phyloP scores from a whole-genome alignment of 2,329 filamentous ascomycete genomes.

The Colletotrichum higginsianum region DNA sequence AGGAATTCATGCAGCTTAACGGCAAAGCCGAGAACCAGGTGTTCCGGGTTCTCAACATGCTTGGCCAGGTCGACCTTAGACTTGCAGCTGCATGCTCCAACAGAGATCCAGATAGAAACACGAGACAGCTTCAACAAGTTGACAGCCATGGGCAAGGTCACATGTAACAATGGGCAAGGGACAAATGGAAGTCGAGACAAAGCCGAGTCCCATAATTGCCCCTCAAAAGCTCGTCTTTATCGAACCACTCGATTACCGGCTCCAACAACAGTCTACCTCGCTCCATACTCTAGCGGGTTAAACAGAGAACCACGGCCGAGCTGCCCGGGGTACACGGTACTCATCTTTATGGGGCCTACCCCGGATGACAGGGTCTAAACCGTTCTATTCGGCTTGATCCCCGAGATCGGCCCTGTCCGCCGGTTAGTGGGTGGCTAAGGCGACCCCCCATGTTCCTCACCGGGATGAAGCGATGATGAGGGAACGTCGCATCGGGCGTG shows the following conservation, averaged over 20 bases:
- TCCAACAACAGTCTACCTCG: not conserved
- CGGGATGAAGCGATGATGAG: not conserved
- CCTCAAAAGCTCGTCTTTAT: not conserved
- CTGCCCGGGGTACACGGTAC: too few species aligned
- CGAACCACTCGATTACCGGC: not conserved
- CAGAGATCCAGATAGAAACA: not conserved
- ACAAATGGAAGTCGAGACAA: not conserved
- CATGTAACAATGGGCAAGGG: too few species aligned
- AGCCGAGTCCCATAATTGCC: not conserved
- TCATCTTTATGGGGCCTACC: not conserved
- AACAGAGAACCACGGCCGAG: not conserved
- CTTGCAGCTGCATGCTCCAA: not conserved
- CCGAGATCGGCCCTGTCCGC: slow-evolving; percentile 2
- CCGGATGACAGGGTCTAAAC: not conserved
- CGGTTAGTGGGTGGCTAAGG: not conserved
- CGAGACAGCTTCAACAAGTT: too few species aligned
- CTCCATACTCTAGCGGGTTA: not conserved
- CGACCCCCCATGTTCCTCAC: not conserved
- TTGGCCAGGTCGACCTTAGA: not conserved
- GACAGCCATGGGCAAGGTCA: too few species aligned
- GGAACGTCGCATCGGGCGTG: not conserved
- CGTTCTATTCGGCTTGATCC: slow-evolving; percentile 5
- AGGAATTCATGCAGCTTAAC: not conserved
- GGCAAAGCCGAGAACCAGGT: not conserved
- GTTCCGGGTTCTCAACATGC: too few species aligned